Conservation (phyloP, 1,284 basidiomycete genomes). For the Schizopora paradoxa region DNA sequence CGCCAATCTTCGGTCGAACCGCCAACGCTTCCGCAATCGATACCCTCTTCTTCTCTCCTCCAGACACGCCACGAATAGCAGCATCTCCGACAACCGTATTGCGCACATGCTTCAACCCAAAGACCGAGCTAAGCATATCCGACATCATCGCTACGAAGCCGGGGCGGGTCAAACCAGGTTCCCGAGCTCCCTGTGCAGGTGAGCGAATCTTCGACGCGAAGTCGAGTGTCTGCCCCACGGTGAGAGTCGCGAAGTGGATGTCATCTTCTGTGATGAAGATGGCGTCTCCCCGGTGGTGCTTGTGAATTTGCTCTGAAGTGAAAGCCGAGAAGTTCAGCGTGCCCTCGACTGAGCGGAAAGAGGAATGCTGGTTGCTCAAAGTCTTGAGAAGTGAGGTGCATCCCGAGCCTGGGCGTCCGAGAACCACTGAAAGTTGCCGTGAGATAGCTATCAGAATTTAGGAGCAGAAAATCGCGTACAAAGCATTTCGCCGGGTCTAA, state of each 20-base stretch:
- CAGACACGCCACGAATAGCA: slow-evolving; percentile 40
- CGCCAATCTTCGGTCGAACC: slow-evolving; percentile 32
- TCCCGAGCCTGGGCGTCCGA: slow-evolving; percentile 65
- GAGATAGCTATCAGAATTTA: not conserved
- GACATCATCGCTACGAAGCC: slow-evolving; percentile 43
- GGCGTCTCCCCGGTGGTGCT: slow-evolving; percentile 61
- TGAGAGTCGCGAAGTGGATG: slow-evolving; percentile 71
- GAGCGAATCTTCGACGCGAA: slow-evolving; percentile 61
- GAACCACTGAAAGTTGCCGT: slow-evolving; percentile 38
- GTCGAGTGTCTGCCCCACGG: slow-evolving; percentile 60
- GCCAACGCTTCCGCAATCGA: slow-evolving; percentile 40
- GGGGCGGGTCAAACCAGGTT: slow-evolving; percentile 38
- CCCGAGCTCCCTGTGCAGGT: slow-evolving; percentile 46
- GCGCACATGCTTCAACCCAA: slow-evolving; percentile 54
- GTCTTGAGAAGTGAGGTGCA: slow-evolving; percentile 72
- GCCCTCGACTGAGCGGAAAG: slow-evolving; percentile 58
- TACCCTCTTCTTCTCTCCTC: slow-evolving; percentile 41
- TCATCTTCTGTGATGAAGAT: slow-evolving; percentile 70
- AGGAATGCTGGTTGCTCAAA: slow-evolving; percentile 60
- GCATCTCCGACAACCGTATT: slow-evolving; percentile 42
- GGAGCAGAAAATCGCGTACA: slow-evolving; percentile 29
- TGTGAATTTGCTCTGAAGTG: slow-evolving; percentile 43
- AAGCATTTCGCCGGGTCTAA: slow-evolving; percentile 59
- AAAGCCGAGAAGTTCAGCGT: slow-evolving; percentile 66
- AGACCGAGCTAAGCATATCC: slow-evolving; percentile 57